phyloP scores from a whole-genome alignment of 1,139 yeast species.

The Kazachstania sp. region DNA sequence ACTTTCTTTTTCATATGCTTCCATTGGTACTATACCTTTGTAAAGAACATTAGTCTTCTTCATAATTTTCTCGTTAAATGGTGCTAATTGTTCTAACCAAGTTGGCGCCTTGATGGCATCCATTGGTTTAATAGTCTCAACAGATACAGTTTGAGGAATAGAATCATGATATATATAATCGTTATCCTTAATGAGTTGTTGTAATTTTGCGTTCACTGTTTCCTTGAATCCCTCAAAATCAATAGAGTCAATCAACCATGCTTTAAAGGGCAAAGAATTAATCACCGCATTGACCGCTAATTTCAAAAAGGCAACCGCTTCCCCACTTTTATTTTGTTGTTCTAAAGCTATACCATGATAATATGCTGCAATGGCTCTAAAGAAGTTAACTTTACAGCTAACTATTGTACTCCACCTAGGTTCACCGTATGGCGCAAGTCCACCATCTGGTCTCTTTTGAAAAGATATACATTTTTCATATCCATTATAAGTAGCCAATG shows the following conservation, averaged over 20 bases:
- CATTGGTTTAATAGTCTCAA: constrained; percentile 56
- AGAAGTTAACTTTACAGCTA: constrained; percentile 39
- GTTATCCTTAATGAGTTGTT: constrained; percentile 62
- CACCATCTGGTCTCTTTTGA: constrained; percentile 36
- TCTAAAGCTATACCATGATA: constrained; percentile 35
- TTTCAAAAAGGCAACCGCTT: constrained; percentile 60
- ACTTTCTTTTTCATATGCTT: constrained; percentile 80
- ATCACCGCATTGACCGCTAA: constrained; percentile 36
- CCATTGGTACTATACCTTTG: constrained; percentile 74
- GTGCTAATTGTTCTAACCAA: constrained; percentile 22
- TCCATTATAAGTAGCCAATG: constrained; percentile 50
- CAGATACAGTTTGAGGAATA: constrained; percentile 51
- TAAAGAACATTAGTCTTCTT: constrained; percentile 53
- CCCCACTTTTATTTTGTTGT: constrained; percentile 54
- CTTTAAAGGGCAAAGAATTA: constrained; percentile 19
- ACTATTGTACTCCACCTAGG: constrained; percentile 37
- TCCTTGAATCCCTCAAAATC: constrained; percentile 29
- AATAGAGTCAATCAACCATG: constrained; percentile 24
- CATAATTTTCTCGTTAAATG: constrained; percentile 48
- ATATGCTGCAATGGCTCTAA: constrained; percentile 40
- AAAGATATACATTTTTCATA: constrained; percentile 46
- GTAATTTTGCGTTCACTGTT: constrained; percentile 25
- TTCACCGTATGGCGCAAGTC: constrained; percentile 35
- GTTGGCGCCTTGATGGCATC: constrained; percentile 58
- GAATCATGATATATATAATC: constrained; percentile 80